phyloP scores from a whole-genome alignment of 164 flowering plant species.

The Hamamelis virginiana region DNA sequence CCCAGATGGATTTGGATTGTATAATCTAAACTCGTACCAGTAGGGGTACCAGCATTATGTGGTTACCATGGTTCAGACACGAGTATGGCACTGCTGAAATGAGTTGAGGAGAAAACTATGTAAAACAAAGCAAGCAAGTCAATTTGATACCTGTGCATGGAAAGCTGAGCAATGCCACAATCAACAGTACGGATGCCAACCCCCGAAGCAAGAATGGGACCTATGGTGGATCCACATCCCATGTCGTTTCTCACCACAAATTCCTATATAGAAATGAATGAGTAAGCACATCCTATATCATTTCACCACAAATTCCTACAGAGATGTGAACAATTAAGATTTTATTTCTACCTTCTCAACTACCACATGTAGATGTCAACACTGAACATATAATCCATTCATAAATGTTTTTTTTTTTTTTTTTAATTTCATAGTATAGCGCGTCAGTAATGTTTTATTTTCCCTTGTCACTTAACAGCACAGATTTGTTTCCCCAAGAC shows the following conservation, averaged over 20 bases:
- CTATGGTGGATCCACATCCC: conserved; percentile 97
- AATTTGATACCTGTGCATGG: conserved; percentile 91
- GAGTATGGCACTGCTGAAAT: not conserved
- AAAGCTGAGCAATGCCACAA: conserved; percentile 90
- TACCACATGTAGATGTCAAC: too few species aligned
- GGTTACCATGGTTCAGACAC: not conserved
- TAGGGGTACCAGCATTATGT: not conserved
- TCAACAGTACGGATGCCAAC: conserved; percentile 93
- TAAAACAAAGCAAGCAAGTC: conserved; percentile 1
- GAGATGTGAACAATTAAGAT: too few species aligned
- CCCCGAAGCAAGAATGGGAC: conserved; percentile 96
- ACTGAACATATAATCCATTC: too few species aligned
- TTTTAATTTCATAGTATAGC: too few species aligned
- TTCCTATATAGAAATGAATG: conserved; percentile 42
- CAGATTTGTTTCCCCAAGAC: too few species aligned
- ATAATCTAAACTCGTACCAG: too few species aligned
- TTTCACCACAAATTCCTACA: not conserved
- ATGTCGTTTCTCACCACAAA: conserved; percentile 94
- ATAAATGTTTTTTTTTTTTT: too few species aligned
- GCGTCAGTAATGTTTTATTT: too few species aligned
- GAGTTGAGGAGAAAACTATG: not conserved
- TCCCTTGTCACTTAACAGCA: too few species aligned
- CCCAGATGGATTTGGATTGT: too few species aligned
- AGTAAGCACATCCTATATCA: not conserved
- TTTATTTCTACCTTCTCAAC: too few species aligned